Conservation (phyloP, 768 basidiomycete genomes). For the Russula earlei region DNA sequence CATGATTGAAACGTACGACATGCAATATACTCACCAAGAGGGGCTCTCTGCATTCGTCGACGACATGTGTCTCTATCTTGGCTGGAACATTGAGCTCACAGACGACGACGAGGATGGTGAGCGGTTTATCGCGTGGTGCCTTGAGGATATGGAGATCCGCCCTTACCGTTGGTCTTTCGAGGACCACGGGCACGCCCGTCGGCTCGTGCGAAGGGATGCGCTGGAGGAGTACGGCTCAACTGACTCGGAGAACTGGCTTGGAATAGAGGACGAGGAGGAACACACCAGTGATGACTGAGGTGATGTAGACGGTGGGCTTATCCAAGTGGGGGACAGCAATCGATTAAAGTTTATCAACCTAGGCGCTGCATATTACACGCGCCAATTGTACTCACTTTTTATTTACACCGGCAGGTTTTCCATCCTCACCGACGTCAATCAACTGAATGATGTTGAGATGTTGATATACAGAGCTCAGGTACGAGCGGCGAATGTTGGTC, state of each 20-base stretch:
- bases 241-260: constrained; percentile 19
- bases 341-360: neutral
- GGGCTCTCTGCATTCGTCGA: constrained; percentile 41
- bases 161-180: constrained; percentile 36
- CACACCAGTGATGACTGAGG: constrained; percentile 1
- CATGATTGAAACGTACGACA: constrained; percentile 48
- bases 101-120: constrained; percentile 34
- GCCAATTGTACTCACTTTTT: neutral
- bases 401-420: neutral
- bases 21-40: constrained; percentile 44
- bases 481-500: neutral
- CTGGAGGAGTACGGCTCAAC: constrained; percentile 8
- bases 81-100: constrained; percentile 55
- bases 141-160: constrained; percentile 32
- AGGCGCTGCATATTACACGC: neutral
- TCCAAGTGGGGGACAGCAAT: neutral
- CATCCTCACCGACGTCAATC: neutral
- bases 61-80: constrained; percentile 44
- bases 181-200: constrained; percentile 17
- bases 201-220: constrained; percentile 15
- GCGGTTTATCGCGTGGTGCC: constrained; percentile 32
- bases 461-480: neutral
- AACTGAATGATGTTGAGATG: neutral
- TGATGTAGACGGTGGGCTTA: neutral
- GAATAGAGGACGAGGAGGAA: constrained; percentile 1